phyloP scores from a whole-genome alignment of 305 asterid genomes.

The Fraxinus dipetala region DNA sequence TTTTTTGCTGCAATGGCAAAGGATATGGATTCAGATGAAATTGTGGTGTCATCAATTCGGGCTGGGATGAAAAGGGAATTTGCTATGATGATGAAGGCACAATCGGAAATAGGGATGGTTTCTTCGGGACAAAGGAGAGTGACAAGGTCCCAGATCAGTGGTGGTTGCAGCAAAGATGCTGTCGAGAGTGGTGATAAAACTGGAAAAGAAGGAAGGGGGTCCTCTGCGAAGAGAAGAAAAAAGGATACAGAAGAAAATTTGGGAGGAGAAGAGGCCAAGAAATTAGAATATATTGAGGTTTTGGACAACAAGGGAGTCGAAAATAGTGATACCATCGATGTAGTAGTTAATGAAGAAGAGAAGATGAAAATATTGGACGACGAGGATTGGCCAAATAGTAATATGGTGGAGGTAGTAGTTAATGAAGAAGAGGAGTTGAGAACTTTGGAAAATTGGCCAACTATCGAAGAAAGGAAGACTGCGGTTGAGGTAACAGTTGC shows the following conservation, averaged over 20 bases:
- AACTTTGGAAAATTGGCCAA: conserved; percentile 24
- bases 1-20: conserved; percentile 34
- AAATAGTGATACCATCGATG: conserved; percentile 35
- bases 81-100: conserved; percentile 40
- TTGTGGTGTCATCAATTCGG: conserved; percentile 55
- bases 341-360: conserved; percentile 21
- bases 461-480: conserved; percentile 4
- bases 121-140: conserved; percentile 49
- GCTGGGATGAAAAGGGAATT: conserved; percentile 86
- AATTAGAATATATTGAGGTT: conserved; percentile 23
- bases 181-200: conserved; percentile 21
- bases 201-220: conserved; percentile 24
- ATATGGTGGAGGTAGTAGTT: background rate
- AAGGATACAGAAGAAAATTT: conserved; percentile 26
- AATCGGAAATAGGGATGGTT: conserved; percentile 24
- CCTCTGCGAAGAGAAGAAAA: conserved; percentile 34
- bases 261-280: conserved; percentile 14
- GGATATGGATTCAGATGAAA: conserved; percentile 49
- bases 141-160: conserved; percentile 59
- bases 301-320: conserved; percentile 28
- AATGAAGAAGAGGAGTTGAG: conserved; percentile 12
- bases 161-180: conserved; percentile 24
- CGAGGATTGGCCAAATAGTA: conserved; percentile 12
- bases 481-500: conserved; percentile 25
- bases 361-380: conserved; percentile 8